phyloP scores from a whole-genome alignment of 2,329 filamentous ascomycete genomes.

The Botrytis tulipae region DNA sequence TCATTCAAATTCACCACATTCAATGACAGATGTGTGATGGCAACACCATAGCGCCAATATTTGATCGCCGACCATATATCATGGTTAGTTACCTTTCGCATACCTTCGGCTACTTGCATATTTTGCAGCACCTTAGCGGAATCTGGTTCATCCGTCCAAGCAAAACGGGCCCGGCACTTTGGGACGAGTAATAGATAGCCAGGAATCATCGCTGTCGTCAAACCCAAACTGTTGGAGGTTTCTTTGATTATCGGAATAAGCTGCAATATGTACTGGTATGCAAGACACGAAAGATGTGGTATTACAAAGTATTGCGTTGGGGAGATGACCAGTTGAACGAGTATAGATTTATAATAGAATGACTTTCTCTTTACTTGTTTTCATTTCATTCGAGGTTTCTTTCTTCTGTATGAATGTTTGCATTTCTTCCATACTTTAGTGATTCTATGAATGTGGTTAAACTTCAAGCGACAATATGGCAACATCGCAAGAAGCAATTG shows the following conservation, averaged over 20 bases:
- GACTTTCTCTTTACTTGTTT: not conserved
- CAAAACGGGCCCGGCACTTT: conserved; percentile 12
- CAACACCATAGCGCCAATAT: conserved; percentile 6
- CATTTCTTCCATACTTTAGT: not conserved
- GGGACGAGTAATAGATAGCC: conserved; percentile 8
- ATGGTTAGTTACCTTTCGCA: conserved; percentile 8
- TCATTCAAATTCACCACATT: not conserved
- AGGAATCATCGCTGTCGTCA: conserved; percentile 13
- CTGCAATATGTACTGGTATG: conserved; percentile 14
- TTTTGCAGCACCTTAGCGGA: conserved; percentile 12
- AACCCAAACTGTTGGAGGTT: conserved; percentile 3
- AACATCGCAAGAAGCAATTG: conserved; percentile 15
- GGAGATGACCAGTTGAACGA: conserved; percentile 5
- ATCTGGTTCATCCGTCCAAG: conserved; percentile 11
- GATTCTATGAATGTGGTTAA: not conserved
- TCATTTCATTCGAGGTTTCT: not conserved
- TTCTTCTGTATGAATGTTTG: not conserved
- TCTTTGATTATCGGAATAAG: conserved; percentile 5
- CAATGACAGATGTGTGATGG: not conserved
- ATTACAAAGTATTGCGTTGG: conserved; percentile 9
- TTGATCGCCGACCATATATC: conserved; percentile 20
- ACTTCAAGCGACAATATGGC: not conserved
- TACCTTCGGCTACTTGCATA: conserved; percentile 16
- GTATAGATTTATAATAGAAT: not conserved
- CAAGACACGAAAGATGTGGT: conserved; percentile 9